Evolutionary conservation across 176 grass and related monocot genomes (phyloP), one percentile per base, ranked within the genome.

Genomic region (Eragrostis curvula): DNA sequence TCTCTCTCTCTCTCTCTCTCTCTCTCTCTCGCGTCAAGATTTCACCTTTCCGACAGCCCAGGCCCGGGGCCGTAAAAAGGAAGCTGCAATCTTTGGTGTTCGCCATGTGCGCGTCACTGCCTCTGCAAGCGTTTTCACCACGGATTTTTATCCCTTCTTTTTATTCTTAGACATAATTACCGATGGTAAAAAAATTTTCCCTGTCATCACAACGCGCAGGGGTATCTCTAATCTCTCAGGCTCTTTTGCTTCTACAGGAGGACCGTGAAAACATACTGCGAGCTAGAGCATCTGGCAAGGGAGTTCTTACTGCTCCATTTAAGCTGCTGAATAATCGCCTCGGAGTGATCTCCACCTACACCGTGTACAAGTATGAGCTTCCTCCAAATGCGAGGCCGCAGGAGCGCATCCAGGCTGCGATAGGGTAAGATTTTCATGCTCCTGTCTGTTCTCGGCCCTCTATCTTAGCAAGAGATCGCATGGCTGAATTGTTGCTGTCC

Each of bases 291-390:
- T 96, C 91, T 42, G 97, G 97, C 36, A 99, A 96, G 85, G 97
- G 97, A 10, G 97, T 99, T 52, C 79, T 99, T 8, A 99, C 97
- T 71, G 93, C 97, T 32, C 97, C 97, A 49, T 96, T 99, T 39
- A 79, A 70, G 46, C 90, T 99, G 48, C 85, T 99, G 49, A 99
- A 99, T 15, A 96, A 91, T 82, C 91, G 97, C 44, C 93, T 99
- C 0, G 97, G 97, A 21, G 93, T 99, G 53, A 99, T 99, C 76
- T 90, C 71, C 29, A 99, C 97, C 13, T 99, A 94, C 81, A 84
- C 93, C 2, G 97, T 99, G 66, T 99, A 96, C 89, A 92, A 96
- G 74, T 66, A 81, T 46, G 97, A 94, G 52, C 93, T 94, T 72
- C 89, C 93, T 70, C 86, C 83, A 21, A 87, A 90, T 83, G 93